Evolutionary conservation across 2,329 filamentous ascomycete genomes (phyloP).

Genomic region (Paecilomyces sp.): DNA sequence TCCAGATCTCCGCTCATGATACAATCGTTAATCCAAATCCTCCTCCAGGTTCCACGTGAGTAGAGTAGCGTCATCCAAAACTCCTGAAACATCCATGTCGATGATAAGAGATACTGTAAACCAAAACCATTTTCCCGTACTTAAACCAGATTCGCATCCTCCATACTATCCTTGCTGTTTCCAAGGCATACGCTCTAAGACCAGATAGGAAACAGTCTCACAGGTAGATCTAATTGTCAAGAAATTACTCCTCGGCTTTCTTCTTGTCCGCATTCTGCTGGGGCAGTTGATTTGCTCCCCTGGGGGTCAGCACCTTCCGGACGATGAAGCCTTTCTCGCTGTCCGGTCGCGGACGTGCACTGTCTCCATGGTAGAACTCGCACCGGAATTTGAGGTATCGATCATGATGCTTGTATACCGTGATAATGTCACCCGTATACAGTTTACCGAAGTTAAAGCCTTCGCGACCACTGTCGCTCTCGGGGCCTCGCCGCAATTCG

Average conservation of each 20-base stretch:
- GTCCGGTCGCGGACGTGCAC: conserved; percentile 33
- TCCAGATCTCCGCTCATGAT: not conserved
- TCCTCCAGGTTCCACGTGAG: not conserved
- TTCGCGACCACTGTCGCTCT: conserved; percentile 45
- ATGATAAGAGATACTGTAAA: not conserved
- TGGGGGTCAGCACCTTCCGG: conserved; percentile 27
- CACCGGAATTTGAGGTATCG: conserved; percentile 37
- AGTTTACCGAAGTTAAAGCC: conserved; percentile 57
- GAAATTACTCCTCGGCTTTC: conserved; percentile 2
- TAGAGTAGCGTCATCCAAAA: not conserved
- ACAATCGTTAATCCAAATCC: not conserved
- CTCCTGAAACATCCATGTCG: not conserved
- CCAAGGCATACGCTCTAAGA: not conserved
- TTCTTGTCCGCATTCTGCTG: conserved; percentile 9
- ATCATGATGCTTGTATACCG: conserved; percentile 53
- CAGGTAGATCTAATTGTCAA: not conserved
- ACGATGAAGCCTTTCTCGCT: conserved; percentile 34
- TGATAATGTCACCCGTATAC: conserved; percentile 69
- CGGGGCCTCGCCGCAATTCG: conserved; percentile 51
- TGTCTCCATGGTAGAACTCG: conserved; percentile 42
- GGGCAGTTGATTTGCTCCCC: conserved; percentile 14
- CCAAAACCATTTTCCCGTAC: not conserved
- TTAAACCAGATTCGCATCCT: not conserved
- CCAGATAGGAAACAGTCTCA: not conserved
- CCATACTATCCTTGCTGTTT: not conserved